phyloP scores from a whole-genome alignment of 129 eudicot genomes.

The Dittrichia graveolens region DNA sequence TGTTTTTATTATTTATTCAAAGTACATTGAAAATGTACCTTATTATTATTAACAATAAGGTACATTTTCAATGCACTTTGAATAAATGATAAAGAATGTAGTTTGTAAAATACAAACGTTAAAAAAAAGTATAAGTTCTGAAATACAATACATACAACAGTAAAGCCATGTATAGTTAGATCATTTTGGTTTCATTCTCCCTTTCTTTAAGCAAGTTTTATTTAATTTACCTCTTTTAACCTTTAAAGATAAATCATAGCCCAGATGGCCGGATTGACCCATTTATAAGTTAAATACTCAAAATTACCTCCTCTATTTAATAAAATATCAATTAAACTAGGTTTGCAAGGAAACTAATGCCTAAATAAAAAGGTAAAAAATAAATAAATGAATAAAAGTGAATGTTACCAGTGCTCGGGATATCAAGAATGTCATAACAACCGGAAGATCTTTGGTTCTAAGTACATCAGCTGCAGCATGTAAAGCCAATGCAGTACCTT shows the following conservation, averaged over 20 bases:
- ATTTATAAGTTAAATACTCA: neutral
- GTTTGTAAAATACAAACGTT: too few species aligned
- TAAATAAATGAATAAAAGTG: too few species aligned
- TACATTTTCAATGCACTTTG: too few species aligned
- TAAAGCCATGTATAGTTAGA: too few species aligned
- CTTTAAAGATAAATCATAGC: neutral
- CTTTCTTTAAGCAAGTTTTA: too few species aligned
- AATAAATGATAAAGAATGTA: too few species aligned
- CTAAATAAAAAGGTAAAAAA: slow-evolving; percentile 6
- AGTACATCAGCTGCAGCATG: slow-evolving; percentile 91
- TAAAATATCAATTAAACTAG: neutral
- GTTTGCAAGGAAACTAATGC: slow-evolving; percentile 4
- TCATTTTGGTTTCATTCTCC: too few species aligned
- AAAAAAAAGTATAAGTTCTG: too few species aligned
- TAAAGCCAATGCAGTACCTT: slow-evolving; percentile 87
- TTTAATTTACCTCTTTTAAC: neutral
- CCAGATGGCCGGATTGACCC: neutral
- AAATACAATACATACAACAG: too few species aligned
- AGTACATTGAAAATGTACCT: too few species aligned
- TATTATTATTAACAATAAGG: too few species aligned
- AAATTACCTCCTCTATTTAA: neutral
- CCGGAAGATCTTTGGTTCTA: slow-evolving; percentile 98
- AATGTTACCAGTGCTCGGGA: slow-evolving; percentile 87
- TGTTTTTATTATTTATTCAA: too few species aligned
- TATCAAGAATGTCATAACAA: slow-evolving; percentile 93